Percentiles rank a stretch among this genome's conserved stretches.
phyloP scores from a whole-genome alignment of 1,284 basidiomycete species.

The Sporisorium exsertum region DNA sequence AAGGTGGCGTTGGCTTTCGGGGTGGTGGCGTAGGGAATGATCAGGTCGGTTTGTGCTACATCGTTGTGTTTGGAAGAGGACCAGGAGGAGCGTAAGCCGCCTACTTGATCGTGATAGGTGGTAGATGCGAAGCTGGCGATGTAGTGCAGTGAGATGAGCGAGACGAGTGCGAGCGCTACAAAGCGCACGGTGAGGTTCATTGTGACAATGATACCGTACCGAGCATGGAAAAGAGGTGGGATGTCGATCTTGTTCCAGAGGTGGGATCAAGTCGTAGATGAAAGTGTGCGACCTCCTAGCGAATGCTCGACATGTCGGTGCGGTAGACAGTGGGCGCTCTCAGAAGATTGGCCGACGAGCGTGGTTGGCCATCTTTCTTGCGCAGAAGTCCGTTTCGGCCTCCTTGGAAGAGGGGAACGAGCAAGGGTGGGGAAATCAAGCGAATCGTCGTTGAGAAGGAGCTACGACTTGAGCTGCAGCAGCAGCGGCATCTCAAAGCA shows the following conservation, averaged over 20 bases:
- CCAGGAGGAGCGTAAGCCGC: slow-evolving; percentile 19
- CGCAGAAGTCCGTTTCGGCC: neutral
- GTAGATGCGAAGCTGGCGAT: slow-evolving; percentile 28
- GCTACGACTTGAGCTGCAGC: neutral
- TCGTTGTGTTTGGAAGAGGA: neutral
- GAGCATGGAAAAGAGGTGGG: slow-evolving; percentile 1
- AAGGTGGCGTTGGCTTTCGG: slow-evolving; percentile 69
- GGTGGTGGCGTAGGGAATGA: slow-evolving; percentile 14
- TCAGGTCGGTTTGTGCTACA: slow-evolving; percentile 2
- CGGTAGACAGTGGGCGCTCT: neutral
- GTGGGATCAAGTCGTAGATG: neutral
- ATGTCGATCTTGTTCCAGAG: neutral
- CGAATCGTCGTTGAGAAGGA: neutral
- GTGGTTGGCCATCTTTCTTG: neutral
- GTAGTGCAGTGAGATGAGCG: slow-evolving; percentile 39
- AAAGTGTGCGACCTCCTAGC: neutral
- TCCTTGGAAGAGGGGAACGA: neutral
- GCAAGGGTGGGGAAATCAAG: too few species aligned
- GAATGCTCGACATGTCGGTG: neutral
- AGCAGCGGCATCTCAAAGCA: neutral
- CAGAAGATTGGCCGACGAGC: neutral
- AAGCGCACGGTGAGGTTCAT: slow-evolving; percentile 36
- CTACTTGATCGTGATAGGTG: slow-evolving; percentile 31
- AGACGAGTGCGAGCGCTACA: slow-evolving; percentile 27
- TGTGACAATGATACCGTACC: neutral